Evolutionary conservation across 306 rosid species (phyloP).

Genomic region (Glycine tomentella): DNA sequence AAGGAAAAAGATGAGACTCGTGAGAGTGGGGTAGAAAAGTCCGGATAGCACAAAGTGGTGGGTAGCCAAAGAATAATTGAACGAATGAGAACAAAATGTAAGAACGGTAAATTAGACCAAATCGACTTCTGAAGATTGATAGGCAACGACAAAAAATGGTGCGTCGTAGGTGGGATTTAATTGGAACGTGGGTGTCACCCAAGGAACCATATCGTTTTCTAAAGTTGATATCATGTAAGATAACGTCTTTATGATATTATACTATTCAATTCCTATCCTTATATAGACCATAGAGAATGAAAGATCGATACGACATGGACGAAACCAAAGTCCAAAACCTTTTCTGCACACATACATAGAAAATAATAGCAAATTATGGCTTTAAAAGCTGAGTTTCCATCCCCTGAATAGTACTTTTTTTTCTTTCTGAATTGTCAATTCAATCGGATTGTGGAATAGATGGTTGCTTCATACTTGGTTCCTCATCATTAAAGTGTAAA

Average conservation of each 20-base stretch:
- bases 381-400: neutral
- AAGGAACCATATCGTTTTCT: neutral
- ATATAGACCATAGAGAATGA: neutral
- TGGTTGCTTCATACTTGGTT: constrained; percentile 21
- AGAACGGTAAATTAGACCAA: constrained; percentile 24
- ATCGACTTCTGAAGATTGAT: neutral
- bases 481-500: neutral
- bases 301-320: neutral
- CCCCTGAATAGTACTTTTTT: neutral
- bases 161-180: neutral
- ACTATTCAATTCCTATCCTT: neutral
- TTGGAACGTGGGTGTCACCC: neutral
- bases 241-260: neutral
- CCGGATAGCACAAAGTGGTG: too few relatives aligned
- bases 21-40: neutral
- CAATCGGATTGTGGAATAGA: neutral
- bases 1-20: neutral
- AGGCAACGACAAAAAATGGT: constrained; percentile 19
- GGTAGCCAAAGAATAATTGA: neutral
- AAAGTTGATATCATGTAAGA: neutral
- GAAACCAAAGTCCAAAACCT: neutral
- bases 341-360: neutral
- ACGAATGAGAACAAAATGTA: constrained; percentile 25
- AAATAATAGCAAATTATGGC: neutral
- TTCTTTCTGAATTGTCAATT: neutral